phyloP scores from a whole-genome alignment of 1,284 basidiomycete species.

The Apiotrichum siamense region DNA sequence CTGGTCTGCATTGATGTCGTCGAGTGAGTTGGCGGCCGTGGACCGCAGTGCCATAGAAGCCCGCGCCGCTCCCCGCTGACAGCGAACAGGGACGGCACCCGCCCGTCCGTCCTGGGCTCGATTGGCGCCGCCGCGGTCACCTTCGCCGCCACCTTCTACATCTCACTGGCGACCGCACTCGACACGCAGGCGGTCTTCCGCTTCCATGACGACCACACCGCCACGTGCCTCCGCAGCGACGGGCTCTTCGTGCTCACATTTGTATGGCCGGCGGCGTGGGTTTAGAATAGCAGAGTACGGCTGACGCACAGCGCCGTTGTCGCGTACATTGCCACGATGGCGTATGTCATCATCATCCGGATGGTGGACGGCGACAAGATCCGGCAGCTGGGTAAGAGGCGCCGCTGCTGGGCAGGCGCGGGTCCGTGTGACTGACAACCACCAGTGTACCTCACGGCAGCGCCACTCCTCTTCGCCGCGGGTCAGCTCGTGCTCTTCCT shows the following conservation, averaged over 20 bases:
- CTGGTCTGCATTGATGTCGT: constrained; percentile 69
- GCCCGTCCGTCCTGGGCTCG: constrained; percentile 38
- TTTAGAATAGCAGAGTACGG: constrained; percentile 17
- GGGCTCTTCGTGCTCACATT: constrained; percentile 70
- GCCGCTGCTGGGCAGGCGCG: not conserved
- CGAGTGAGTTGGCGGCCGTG: constrained; percentile 31
- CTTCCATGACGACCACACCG: constrained; percentile 47
- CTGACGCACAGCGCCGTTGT: constrained; percentile 55
- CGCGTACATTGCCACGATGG: constrained; percentile 63
- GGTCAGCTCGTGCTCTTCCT: constrained; percentile 72
- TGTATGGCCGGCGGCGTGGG: constrained; percentile 75
- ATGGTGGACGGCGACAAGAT: constrained; percentile 60
- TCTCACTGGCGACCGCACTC: constrained; percentile 68
- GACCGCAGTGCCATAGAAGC: not conserved
- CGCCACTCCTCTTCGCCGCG: constrained; percentile 63
- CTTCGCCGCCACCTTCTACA: constrained; percentile 66
- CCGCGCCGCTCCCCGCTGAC: not conserved
- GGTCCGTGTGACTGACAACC: not conserved
- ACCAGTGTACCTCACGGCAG: constrained; percentile 35
- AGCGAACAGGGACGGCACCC: constrained; percentile 59
- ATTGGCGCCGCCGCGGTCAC: constrained; percentile 57
- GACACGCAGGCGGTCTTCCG: constrained; percentile 60
- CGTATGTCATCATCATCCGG: constrained; percentile 60
- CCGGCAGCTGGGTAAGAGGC: not conserved
- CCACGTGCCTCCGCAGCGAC: constrained; percentile 56